Evolutionary conservation across 1,139 yeast genomes (phyloP), one percentile per base, ranked within the genome.

Genomic region (Candida glucosophila): DNA sequence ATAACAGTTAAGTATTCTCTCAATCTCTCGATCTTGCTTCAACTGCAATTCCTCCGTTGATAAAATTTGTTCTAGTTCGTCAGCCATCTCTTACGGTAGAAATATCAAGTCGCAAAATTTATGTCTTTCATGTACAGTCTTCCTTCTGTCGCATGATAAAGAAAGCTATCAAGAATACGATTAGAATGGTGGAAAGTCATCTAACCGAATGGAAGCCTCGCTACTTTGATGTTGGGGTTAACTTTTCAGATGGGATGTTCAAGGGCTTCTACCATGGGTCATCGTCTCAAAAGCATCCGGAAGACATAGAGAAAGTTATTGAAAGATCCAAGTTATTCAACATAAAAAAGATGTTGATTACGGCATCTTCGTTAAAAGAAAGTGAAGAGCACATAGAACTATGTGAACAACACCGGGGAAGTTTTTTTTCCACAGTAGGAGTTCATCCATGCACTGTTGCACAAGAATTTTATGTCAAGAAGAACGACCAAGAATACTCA

Each of bases 381-480:
- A 73, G 90, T 12, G 39, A 48, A 19, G 60, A 52, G 5, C 70
- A 62, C 33, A 52, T 64, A 24, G 46, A 40, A 15, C 44, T 59
- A 13, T 59, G 63, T 34, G 49, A 35, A 29, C 37, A 38, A 29
- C 54, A 45, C 36, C 56, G 48, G 23, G 49, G 52, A 4, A 42
- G 49, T 12, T 56, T 77, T 25, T 63, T 57, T 35, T 73, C 82
- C 10, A 90, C 98, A 0, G 90, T 77, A 1, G 98, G 98, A 7
- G 93, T 88, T 2, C 98, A 90, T 53, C 98, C 98, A 1, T 88
- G 97, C 50, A 61, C 78, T 12, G 93, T 85, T 1, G 67, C 74
- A 11, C 78, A 73, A 35, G 83, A 64, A 32, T 63, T 63, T 34
- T 64, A 57, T 28, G 27, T 24, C 12, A 27, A 25, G 5, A 36